Evolutionary conservation across 1,284 basidiomycete species (phyloP).

Genomic region (Austroboletus novae-zelandiae): DNA sequence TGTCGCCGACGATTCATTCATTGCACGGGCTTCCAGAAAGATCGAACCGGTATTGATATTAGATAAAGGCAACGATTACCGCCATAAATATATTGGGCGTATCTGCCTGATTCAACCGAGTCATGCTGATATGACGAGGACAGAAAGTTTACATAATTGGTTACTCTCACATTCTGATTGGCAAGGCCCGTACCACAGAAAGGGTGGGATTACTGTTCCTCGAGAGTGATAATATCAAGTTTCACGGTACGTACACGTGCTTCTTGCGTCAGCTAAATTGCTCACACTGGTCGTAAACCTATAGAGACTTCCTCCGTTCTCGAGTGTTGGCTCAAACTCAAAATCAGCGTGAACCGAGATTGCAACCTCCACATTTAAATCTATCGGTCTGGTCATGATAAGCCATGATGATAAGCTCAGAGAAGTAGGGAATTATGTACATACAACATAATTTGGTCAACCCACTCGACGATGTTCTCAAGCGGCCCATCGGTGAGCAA

Average conservation of each 20-base stretch:
- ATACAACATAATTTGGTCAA: not conserved
- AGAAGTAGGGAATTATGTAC: not conserved
- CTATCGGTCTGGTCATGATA: not conserved
- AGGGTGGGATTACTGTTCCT: not conserved
- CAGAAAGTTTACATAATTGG: too few species aligned
- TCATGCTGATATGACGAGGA: too few species aligned
- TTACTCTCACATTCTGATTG: not conserved
- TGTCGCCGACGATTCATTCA: conserved; percentile 26
- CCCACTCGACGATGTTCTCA: not conserved
- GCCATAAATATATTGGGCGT: conserved; percentile 15
- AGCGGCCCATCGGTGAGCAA: not conserved
- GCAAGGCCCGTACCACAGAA: too few species aligned
- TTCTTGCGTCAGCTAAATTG: too few species aligned
- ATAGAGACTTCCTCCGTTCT: not conserved
- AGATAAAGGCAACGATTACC: conserved; percentile 20
- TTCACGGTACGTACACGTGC: too few species aligned
- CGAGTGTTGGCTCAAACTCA: not conserved
- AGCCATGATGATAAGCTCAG: not conserved
- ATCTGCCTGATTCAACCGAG: conserved; percentile 8
- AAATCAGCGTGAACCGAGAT: not conserved
- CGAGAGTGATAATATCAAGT: not conserved
- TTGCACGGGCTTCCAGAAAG: conserved; percentile 24
- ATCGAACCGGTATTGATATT: conserved; percentile 28
- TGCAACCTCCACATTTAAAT: not conserved
- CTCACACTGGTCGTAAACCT: too few species aligned